Conservation (phyloP, 306 rosid genomes). For the Glycine soja region DNA sequence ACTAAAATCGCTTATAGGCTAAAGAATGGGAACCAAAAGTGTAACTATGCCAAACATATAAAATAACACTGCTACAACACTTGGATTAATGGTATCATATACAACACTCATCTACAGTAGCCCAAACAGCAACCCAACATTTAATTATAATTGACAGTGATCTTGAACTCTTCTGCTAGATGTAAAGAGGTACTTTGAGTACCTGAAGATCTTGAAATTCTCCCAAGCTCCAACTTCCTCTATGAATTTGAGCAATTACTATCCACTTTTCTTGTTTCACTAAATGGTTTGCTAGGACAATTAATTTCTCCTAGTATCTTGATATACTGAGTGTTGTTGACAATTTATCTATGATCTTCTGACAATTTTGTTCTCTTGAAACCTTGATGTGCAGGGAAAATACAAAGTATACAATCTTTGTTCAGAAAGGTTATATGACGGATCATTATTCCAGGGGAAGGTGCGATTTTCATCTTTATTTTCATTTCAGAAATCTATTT, state of each 20-base stretch:
- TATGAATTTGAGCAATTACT: conserved; percentile 8
- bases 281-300: conserved; percentile 24
- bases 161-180: conserved; percentile 13
- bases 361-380: conserved; percentile 41
- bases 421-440: conserved; percentile 95
- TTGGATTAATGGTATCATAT: neutral
- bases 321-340: conserved; percentile 13
- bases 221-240: conserved; percentile 5
- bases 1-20: neutral
- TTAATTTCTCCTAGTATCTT: conserved; percentile 16
- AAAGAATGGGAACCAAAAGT: neutral
- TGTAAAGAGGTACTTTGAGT: conserved; percentile 16
- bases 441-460: conserved; percentile 93
- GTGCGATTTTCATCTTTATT: conserved; percentile 52
- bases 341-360: conserved; percentile 35
- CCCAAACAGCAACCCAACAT: neutral
- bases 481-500: conserved; percentile 42
- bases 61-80: conserved; percentile 8
- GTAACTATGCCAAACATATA: neutral
- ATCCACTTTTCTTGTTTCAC: conserved; percentile 32
- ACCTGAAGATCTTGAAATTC: conserved; percentile 9
- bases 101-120: conserved; percentile 18
- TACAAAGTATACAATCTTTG: conserved; percentile 98
- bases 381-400: conserved; percentile 70
- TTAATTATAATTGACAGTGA: conserved; percentile 29